Conservation (phyloP, 129 eudicot species). For the Artemisia tridentata region DNA sequence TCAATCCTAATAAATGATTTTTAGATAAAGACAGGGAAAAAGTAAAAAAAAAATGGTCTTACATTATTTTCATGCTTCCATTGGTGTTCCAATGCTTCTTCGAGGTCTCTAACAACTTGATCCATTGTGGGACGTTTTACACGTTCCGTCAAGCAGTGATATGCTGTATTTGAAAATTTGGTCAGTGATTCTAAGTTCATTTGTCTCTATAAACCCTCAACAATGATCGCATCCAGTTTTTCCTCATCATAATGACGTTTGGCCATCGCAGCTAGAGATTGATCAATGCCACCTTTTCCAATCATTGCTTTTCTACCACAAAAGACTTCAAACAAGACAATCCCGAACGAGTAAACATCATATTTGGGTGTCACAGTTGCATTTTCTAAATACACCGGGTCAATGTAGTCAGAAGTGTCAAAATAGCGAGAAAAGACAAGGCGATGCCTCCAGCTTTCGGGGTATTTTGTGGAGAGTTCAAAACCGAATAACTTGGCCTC, state of each 20-base stretch:
- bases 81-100: slow-evolving; percentile 10
- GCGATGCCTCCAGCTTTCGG: slow-evolving; percentile 18
- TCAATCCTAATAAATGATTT: too few relatives aligned
- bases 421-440: slow-evolving; percentile 6
- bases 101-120: slow-evolving; percentile 12
- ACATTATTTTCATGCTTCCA: slow-evolving; percentile 2
- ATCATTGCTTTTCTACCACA: not conserved
- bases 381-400: not conserved
- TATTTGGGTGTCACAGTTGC: slow-evolving; percentile 19
- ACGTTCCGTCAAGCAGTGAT: not conserved
- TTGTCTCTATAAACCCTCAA: slow-evolving; percentile 1
- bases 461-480: slow-evolving; percentile 18
- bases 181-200: not conserved
- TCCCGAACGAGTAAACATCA: slow-evolving; percentile 26
- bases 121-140: not conserved
- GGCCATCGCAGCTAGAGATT: not conserved
- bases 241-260: not conserved
- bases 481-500: slow-evolving; percentile 11
- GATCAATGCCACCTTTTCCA: not conserved
- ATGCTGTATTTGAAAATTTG: not conserved
- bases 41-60: not conserved
- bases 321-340: slow-evolving; percentile 16
- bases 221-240: not conserved
- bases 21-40: not conserved
- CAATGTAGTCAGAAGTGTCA: not conserved